Base-by-base conservation (phyloP, 768 basidiomycete species). In the Cystobasidium tubakii region DNA sequence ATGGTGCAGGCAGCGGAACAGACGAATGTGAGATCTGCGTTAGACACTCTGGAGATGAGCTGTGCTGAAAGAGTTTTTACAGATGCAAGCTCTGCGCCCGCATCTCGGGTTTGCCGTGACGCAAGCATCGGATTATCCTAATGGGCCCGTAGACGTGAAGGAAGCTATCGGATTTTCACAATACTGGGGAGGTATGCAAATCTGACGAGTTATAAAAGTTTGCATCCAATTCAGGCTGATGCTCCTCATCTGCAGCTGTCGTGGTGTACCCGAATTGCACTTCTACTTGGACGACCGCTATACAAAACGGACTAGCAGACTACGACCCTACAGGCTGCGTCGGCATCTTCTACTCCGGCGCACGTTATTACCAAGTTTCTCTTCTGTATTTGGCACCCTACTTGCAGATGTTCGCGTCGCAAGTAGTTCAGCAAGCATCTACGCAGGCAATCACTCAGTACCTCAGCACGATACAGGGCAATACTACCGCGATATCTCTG, bases 241-340 rank as follows among this genome's bases (percentile, higher is more conserved):
- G 44, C 44, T 27, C 23, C 2, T 53, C 43, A n/a, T n/a, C n/a
- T 29, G 29, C 27, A 62, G 79, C 79, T 10, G 77, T 80, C 23
- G 78, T 81, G 27, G 75, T 80, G 46, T 80, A 79, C 73, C 76
- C 75, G 57, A 80, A 79, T 73, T 78, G 79, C 29, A 80, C 79
- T n/a, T 73, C 63, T 6, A 77, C 78, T 10, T 81, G 80, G 80
- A 60, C 74, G 33, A 54, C 65, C 1, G 79, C 80, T 1, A 34
- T 81, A 1, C 15, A 76, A 62, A 77, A 64, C 62, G 80, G 80
- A 1, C 76, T 79, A 66, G 78, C 75, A 44, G 72, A 21, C 42
- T 80, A 80, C 67, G 79, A 80, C 66, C 81, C 80, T 0, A 75
- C 62, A 10, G 79, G 79, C 9, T 77, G 78, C 19, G 76, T 81